Base-by-base conservation (phyloP, 495 filamentous ascomycete species). In the Lepidopterella palustris region DNA sequence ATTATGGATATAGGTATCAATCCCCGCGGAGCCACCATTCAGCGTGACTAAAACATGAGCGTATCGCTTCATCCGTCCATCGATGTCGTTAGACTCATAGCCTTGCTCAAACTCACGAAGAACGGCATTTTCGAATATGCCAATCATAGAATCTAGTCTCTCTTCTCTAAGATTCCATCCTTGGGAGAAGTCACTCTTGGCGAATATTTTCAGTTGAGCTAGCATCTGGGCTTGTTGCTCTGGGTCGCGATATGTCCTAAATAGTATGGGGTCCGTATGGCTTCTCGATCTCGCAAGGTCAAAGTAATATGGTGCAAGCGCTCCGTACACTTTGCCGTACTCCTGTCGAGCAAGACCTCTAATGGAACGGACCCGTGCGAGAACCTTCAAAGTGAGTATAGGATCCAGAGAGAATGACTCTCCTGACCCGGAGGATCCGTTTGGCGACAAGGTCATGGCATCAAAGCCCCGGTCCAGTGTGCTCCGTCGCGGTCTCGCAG, bases 121-220 rank as follows among this genome's bases (percentile, higher is more conserved):
- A 6, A 92, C 92, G 3, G 91, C 89, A 56, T 85, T 91, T 72
- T 97, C 92, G 65, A 99, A 97, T 64, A 92, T 87, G 25, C 80
- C 80, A 45, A 87, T 79, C 77, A 93, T 89, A n/a, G 74, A 75
- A 20, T 83, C 78, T 26, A 99, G 73, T 63, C 85, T 85, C 55
- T 84, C 82, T 59, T 86, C 78, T 20, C 93, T 75, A 61, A 84
- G 76, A 55, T 75, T 70, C 81, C 86, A 93, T 5, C 88, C 92
- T 54, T 85, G 73, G 6, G 88, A 77, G 69, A 81, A 85, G 69
- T 97, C 95, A 64, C 87, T 89, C 64, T 82, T 83, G 0, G 89
- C 77, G 73, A 99, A 97, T 0, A 75, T 74, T 52, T 81, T 76
- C 61, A 97, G 71, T 63, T 96, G 91, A 13, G 86, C 77, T 49